Evolutionary conservation across 768 basidiomycete genomes (phyloP).

Genomic region (Mycena leptocephala): DNA sequence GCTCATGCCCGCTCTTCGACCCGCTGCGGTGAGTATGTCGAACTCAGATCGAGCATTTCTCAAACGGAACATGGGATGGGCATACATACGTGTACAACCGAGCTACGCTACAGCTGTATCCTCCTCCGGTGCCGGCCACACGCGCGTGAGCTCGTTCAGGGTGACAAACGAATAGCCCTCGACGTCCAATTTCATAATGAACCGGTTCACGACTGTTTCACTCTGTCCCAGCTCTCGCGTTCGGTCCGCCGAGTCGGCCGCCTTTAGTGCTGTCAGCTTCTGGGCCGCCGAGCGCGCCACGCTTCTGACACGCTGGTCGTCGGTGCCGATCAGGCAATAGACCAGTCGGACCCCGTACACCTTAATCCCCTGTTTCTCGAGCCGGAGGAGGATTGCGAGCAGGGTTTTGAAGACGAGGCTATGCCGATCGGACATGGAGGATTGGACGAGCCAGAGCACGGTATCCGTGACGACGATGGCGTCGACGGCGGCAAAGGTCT

Average conservation of each 20-base stretch:
- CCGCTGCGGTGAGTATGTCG: no score
- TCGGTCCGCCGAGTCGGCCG: neutral
- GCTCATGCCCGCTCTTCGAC: no score
- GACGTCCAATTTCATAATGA: neutral
- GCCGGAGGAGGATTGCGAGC: neutral
- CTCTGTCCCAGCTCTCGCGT: neutral
- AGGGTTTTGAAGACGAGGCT: neutral
- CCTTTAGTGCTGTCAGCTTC: neutral
- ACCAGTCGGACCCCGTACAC: neutral
- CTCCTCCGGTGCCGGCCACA: no score
- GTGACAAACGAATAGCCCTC: neutral
- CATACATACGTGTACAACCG: no score
- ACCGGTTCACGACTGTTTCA: neutral
- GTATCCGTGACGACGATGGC: neutral
- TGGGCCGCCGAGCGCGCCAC: neutral
- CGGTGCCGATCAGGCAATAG: slow-evolving; percentile 3
- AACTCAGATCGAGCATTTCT: no score
- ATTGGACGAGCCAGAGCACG: neutral
- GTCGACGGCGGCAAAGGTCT: slow-evolving; percentile 5
- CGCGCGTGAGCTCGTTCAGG: no score
- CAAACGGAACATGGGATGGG: no score
- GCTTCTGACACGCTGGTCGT: neutral
- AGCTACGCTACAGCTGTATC: no score
- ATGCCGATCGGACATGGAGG: neutral
- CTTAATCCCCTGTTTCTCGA: neutral